Conservation (phyloP, 768 basidiomycete genomes). For the Cyathus striatus region DNA sequence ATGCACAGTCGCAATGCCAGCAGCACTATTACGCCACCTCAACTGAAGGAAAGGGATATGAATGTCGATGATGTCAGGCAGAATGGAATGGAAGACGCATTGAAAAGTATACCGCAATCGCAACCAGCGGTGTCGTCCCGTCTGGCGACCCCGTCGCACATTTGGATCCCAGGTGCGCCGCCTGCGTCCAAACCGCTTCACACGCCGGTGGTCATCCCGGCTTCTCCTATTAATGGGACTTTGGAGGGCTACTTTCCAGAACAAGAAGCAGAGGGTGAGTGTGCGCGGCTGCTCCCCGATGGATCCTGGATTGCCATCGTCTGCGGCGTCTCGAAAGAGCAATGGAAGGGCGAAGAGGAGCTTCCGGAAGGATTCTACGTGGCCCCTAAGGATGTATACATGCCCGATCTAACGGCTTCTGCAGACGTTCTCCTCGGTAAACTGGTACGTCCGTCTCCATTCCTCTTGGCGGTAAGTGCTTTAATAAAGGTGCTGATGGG, state of each 20-base stretch:
- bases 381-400: slow-evolving; percentile 73
- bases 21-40: slow-evolving; percentile 5
- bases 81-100: too few species aligned
- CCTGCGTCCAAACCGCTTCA: slow-evolving; percentile 35
- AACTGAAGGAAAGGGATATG: not conserved
- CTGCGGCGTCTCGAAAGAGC: slow-evolving; percentile 65
- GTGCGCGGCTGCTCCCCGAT: slow-evolving; percentile 52
- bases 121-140: slow-evolving; percentile 10
- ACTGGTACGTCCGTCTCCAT: slow-evolving; percentile 40
- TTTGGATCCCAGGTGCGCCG: slow-evolving; percentile 56
- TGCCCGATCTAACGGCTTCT: slow-evolving; percentile 75
- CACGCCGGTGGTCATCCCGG: slow-evolving; percentile 4
- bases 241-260: not conserved
- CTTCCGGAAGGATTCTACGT: slow-evolving; percentile 71
- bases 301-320: slow-evolving; percentile 75
- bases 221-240: not conserved
- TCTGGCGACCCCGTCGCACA: slow-evolving; percentile 47
- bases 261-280: slow-evolving; percentile 10
- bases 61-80: not conserved
- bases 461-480: not conserved
- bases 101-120: slow-evolving; percentile 4
- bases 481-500: slow-evolving; percentile 1
- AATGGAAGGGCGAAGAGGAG: slow-evolving; percentile 32
- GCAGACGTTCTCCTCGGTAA: slow-evolving; percentile 77
- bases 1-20: slow-evolving; percentile 21